Percentiles rank a stretch among this genome's conserved stretches.
These are phyloP conservation scores for Malus sieversii DNA, from an alignment of 306 rosid genomes.

Conservation along the genomic window DNA sequence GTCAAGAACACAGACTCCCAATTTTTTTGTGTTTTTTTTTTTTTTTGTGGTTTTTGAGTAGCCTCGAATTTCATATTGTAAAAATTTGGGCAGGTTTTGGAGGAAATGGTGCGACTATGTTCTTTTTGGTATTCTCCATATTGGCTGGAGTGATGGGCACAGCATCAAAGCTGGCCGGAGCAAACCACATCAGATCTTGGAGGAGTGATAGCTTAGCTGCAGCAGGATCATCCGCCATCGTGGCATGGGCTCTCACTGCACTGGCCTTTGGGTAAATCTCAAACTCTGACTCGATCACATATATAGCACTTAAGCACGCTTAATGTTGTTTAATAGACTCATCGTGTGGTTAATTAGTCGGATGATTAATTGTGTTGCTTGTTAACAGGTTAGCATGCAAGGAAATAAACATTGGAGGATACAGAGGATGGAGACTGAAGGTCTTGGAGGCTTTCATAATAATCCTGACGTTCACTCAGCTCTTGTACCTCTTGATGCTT, in stretches of 20 bases:
- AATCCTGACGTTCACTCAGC: constrained; percentile 62
- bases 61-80: not conserved
- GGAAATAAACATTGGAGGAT: constrained; percentile 69
- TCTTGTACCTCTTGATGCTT: constrained; percentile 47
- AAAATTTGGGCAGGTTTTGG: constrained; percentile 49
- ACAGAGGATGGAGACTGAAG: constrained; percentile 83
- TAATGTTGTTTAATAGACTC: not conserved
- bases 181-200: constrained; percentile 70
- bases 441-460: constrained; percentile 73
- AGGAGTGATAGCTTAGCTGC: constrained; percentile 80
- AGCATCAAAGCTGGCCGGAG: constrained; percentile 65
- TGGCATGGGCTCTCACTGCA: constrained; percentile 81
- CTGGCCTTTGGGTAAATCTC: constrained; percentile 21
- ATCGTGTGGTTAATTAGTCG: not conserved
- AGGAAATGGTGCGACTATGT: constrained; percentile 79
- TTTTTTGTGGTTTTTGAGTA: not conserved
- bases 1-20: no score
- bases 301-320: not conserved
- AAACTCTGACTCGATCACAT: not conserved
- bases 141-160: constrained; percentile 60
- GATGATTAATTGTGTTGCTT: not conserved
- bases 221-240: constrained; percentile 49
- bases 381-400: constrained; percentile 68
- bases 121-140: constrained; percentile 51
- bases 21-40: no score